phyloP scores from a whole-genome alignment of 352 stramenopile genomes.

The Thalassiosira mediterranea region DNA sequence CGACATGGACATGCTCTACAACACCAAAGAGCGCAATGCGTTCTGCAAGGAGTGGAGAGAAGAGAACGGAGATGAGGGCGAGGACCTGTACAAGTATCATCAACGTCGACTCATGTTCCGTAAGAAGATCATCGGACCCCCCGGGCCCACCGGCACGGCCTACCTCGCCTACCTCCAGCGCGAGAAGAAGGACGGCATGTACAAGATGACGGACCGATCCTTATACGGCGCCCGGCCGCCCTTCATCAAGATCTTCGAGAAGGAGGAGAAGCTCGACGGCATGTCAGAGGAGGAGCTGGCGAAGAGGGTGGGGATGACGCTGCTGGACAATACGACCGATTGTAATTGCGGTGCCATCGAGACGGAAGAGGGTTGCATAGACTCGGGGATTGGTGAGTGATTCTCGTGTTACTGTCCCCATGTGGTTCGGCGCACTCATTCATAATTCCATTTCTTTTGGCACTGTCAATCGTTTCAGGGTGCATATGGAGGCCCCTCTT shows the following conservation, averaged over 20 bases:
- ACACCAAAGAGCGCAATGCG: constrained; percentile 53
- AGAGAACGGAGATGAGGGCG: constrained; percentile 53
- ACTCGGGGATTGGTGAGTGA: constrained; percentile 37
- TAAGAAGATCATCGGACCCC: constrained; percentile 64
- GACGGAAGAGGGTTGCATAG: constrained; percentile 53
- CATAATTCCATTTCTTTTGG: not conserved
- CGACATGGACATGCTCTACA: constrained; percentile 71
- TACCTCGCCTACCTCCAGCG: constrained; percentile 55
- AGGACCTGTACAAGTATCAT: constrained; percentile 63
- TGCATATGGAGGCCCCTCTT: constrained; percentile 64
- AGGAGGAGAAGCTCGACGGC: constrained; percentile 66
- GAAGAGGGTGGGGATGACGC: constrained; percentile 50
- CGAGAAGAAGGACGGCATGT: constrained; percentile 60
- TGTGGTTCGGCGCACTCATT: not conserved
- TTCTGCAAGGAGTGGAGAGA: constrained; percentile 71
- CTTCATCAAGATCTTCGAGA: constrained; percentile 65
- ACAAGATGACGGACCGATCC: constrained; percentile 67
- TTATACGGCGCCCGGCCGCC: constrained; percentile 56
- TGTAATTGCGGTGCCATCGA: constrained; percentile 62
- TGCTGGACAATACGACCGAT: constrained; percentile 54
- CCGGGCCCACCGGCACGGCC: constrained; percentile 57
- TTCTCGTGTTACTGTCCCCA: not conserved
- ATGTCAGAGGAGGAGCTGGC: constrained; percentile 61
- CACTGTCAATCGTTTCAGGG: not conserved
- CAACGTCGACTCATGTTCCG: constrained; percentile 51